Conservation (phyloP, 1,139 yeast genomes). For the Yamadazyma jaroonii region DNA sequence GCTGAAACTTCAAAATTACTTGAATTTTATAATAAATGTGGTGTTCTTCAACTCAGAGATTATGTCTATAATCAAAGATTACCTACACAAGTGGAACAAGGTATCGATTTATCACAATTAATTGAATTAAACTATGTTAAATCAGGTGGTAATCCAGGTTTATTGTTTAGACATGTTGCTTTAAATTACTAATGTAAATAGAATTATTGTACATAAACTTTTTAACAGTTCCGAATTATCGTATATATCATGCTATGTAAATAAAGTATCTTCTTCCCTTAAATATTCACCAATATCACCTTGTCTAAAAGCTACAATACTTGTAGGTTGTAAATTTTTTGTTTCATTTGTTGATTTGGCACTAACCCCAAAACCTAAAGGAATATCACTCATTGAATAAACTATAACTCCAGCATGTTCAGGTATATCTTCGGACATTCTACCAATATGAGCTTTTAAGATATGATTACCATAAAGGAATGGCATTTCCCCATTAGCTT, state of each 20-base stretch:
- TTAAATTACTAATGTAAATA: constrained; percentile 20
- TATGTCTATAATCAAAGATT: constrained; percentile 38
- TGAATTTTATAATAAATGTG: constrained; percentile 52
- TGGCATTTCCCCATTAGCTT: constrained; percentile 98
- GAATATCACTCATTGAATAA: constrained; percentile 87
- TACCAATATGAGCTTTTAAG: constrained; percentile 92
- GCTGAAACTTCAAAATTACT: constrained; percentile 55
- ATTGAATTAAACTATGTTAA: constrained; percentile 58
- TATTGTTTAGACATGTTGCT: constrained; percentile 46
- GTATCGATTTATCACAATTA: constrained; percentile 27
- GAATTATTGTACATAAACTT: neutral
- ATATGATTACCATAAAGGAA: constrained; percentile 95
- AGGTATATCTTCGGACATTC: constrained; percentile 96
- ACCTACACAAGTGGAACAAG: constrained; percentile 19
- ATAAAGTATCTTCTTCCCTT: constrained; percentile 96
- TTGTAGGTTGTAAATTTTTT: constrained; percentile 86
- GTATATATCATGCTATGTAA: constrained; percentile 48
- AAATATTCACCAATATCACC: constrained; percentile 97
- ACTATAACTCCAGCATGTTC: constrained; percentile 96
- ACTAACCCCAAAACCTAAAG: constrained; percentile 94
- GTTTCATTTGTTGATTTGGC: constrained; percentile 92
- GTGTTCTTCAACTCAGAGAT: constrained; percentile 46
- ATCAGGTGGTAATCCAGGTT: constrained; percentile 82
- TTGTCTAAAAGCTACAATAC: constrained; percentile 93
- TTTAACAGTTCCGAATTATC: constrained; percentile 3